phyloP scores from a whole-genome alignment of 2,329 filamentous ascomycete genomes.

The Trichoderma gracile region DNA sequence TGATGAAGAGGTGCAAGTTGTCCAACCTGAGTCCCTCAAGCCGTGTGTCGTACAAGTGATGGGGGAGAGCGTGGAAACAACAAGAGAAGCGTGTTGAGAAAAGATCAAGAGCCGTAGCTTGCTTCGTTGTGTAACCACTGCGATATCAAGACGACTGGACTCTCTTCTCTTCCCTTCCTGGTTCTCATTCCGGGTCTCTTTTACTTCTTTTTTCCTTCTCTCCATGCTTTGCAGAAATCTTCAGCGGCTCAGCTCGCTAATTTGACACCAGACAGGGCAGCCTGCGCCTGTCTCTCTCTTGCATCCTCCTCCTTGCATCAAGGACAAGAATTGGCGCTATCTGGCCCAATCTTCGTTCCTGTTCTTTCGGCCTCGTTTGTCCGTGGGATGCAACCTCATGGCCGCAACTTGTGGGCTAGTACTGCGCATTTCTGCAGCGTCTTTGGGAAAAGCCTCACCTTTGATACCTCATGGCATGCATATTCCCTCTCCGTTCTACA shows the following conservation, averaged over 20 bases:
- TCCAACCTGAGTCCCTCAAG: background rate
- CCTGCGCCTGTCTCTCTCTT: slow-evolving; percentile 17
- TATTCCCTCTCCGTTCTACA: slow-evolving; percentile 9
- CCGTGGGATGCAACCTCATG: slow-evolving; percentile 12
- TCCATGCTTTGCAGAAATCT: slow-evolving; percentile 10
- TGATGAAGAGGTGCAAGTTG: background rate
- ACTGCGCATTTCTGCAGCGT: slow-evolving; percentile 9
- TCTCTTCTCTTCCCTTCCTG: too few relatives aligned
- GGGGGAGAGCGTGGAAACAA: background rate
- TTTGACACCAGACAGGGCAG: slow-evolving; percentile 2
- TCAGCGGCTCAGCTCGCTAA: slow-evolving; percentile 9
- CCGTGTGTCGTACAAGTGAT: background rate
- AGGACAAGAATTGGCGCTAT: background rate
- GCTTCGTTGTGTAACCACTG: background rate
- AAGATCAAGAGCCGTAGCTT: background rate
- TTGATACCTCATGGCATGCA: background rate
- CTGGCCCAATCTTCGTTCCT: background rate
- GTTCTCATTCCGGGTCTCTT: background rate
- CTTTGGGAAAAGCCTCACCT: slow-evolving; percentile 21
- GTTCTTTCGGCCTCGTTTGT: background rate
- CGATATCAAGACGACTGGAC: background rate
- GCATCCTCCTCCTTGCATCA: slow-evolving; percentile 9
- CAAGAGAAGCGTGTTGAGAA: too few relatives aligned
- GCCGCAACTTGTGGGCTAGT: slow-evolving; percentile 6
- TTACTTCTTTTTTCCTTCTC: background rate